Base-by-base conservation (phyloP, 1,284 basidiomycete genomes). In the Boletus nobilissimus region DNA sequence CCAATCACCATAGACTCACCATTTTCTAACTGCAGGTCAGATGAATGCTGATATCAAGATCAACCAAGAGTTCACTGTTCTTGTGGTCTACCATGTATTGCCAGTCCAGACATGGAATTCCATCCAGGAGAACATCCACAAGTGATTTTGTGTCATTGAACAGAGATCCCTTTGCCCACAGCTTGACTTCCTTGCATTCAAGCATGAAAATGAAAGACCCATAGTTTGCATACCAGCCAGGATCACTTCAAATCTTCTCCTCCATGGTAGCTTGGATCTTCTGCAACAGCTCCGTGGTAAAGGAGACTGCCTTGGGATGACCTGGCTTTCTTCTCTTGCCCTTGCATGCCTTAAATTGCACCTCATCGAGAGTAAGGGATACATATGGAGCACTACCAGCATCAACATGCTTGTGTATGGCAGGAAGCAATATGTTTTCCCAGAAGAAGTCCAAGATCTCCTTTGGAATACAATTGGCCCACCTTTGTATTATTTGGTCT, bases 1-100 rank as follows among this genome's bases (percentile, higher is more conserved):
- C 79, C n/a, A 81, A 36, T 73, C 76, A 70, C 75, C 80, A 81
- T 4, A 81, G 46, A 3, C 72, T 70, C 0, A 79, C 75, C 29
- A 76, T 22, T 3, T 64, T 57, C 3, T 57, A 7, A 2, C 34
- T 29, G 1, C 36, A 40, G 0, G 2, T 32, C 0, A 72, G 70
- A 68, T 76, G 51, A 2, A 78, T 48, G 1, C 38, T 14, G 7
- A 76, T 66, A 0, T 62, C 62, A 16, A 76, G 48, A 22, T 76
- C 40, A 0, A 76, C 46, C 8, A 76, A 22, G 1, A 76, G 40
- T 22, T 76, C 67, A 26, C 46, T 62, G 36, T 76, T 36, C 5
- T 48, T 57, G 3, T 26, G 4, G 29, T 76, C 14, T 3, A 36
- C 16, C 72, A 74, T 74, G 26, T 72, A 62, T 29, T 5, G 2